phyloP scores from a whole-genome alignment of 345 rosid species.

The Moricandia moricandioides region DNA sequence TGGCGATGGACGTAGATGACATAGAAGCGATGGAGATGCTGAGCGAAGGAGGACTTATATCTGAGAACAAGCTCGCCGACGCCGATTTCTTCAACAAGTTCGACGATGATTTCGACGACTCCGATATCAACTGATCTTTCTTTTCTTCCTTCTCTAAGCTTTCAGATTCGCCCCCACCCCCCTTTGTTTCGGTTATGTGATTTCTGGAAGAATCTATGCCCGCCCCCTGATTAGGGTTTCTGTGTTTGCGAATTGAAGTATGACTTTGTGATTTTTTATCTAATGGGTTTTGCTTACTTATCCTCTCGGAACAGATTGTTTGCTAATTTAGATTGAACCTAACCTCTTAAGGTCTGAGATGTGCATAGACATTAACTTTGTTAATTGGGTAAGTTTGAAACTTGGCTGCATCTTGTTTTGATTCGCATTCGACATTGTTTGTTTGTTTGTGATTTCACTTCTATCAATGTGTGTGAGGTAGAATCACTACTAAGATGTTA shows the following conservation, averaged over 20 bases:
- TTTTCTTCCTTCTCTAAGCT: background rate
- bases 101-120: slow-evolving; percentile 54
- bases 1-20: slow-evolving; percentile 78
- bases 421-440: background rate
- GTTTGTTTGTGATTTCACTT: background rate
- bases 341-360: background rate
- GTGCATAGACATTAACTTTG: background rate
- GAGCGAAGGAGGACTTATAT: slow-evolving; percentile 65
- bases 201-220: background rate
- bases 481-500: too few species aligned
- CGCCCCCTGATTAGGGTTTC: background rate
- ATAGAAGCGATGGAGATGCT: slow-evolving; percentile 67
- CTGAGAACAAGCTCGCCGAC: slow-evolving; percentile 71
- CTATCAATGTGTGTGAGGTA: background rate
- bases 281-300: background rate
- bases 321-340: background rate
- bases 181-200: background rate
- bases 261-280: background rate
- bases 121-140: slow-evolving; percentile 62
- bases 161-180: background rate
- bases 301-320: background rate
- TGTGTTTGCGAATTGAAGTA: background rate
- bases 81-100: slow-evolving; percentile 72
- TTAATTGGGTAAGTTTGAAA: background rate
- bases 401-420: background rate